phyloP scores from a whole-genome alignment of 2,329 filamentous ascomycete genomes.

The Trichoderma aggressivum region DNA sequence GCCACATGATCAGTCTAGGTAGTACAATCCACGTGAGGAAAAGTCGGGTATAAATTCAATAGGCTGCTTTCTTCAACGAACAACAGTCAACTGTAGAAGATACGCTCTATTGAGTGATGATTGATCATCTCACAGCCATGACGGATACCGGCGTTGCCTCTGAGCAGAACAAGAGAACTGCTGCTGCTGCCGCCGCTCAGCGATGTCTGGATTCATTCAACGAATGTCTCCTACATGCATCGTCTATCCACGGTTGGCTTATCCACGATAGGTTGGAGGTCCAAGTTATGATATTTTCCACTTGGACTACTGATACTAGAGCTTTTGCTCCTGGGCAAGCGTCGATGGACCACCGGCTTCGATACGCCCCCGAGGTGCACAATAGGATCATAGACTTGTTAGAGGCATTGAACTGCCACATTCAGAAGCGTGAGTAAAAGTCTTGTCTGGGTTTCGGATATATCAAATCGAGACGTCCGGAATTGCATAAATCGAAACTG shows the following conservation, averaged over 20 bases:
- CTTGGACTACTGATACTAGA: background rate
- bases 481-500: background rate
- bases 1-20: background rate
- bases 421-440: background rate
- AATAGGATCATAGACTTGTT: background rate
- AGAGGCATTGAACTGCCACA: background rate
- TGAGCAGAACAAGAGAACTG: background rate
- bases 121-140: background rate
- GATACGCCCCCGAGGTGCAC: background rate
- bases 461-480: background rate
- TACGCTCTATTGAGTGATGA: background rate
- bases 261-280: background rate
- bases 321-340: background rate
- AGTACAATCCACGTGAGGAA: background rate
- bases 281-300: background rate
- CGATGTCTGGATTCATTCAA: background rate
- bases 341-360: background rate
- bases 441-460: background rate
- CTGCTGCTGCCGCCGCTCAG: background rate
- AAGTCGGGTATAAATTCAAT: background rate
- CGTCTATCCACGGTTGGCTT: background rate
- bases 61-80: background rate
- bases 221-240: background rate
- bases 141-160: background rate
- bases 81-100: background rate